Percentiles rank a stretch among this genome's conserved stretches.
These are phyloP conservation scores for Syncephalis fuscata DNA, from an alignment of 371 early-diverging fungal genomes.

Conservation along the genomic window DNA sequence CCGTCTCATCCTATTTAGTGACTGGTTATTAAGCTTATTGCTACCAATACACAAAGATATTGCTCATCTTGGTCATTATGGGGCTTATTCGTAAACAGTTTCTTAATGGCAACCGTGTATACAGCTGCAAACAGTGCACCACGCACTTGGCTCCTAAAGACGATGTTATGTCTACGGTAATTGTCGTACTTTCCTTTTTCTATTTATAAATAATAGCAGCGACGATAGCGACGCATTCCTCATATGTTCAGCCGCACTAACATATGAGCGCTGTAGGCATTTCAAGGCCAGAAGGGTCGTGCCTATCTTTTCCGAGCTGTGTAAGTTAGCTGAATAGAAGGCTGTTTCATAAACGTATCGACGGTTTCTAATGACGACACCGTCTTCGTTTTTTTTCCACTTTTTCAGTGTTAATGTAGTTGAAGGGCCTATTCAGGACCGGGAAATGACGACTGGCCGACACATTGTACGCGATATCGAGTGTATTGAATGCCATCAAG, in stretches of 20 bases:
- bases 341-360: no score
- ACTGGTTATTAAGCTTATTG: background rate
- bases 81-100: conserved; percentile 34
- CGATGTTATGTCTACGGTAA: conserved; percentile 45
- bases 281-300: conserved; percentile 51
- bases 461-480: conserved; percentile 61
- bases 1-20: background rate
- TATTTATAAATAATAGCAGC: no score
- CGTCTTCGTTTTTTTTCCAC: no score
- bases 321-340: conserved; percentile 41
- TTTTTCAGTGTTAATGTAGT: conserved; percentile 9
- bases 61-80: no score
- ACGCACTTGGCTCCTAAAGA: conserved; percentile 53
- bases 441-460: conserved; percentile 58
- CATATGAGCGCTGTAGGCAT: conserved; percentile 18
- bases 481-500: conserved; percentile 38
- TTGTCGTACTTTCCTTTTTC: no score
- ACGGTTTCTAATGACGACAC: no score
- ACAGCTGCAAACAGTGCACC: conserved; percentile 46
- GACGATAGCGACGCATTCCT: no score
- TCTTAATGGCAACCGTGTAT: conserved; percentile 28
- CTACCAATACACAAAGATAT: no score
- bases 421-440: conserved; percentile 27
- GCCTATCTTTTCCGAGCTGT: conserved; percentile 54
- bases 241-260: no score